These are phyloP conservation scores for Tephrocybe sp. DNA, from an alignment of 768 basidiomycete genomes.

Conservation along the genomic window DNA sequence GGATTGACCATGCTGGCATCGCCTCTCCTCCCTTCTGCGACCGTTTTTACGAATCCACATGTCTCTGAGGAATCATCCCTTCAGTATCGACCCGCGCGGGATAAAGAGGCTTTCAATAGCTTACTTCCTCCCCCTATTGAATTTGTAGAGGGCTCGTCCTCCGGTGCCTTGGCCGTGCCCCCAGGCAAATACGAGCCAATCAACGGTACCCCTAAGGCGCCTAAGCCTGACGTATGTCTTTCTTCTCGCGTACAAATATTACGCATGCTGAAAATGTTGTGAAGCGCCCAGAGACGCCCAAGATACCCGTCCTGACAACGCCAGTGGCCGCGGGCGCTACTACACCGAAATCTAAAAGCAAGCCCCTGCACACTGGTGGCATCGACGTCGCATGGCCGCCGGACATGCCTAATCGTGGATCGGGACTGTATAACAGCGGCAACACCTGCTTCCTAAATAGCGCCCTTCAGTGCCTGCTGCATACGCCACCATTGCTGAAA, in stretches of 20 bases:
- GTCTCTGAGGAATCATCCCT: constrained; percentile 45
- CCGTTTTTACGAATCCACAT: constrained; percentile 52
- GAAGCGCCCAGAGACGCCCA: constrained; percentile 20
- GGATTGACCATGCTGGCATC: constrained; percentile 61
- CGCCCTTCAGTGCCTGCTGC: constrained; percentile 88
- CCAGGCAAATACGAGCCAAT: constrained; percentile 84
- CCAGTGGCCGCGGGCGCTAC: constrained; percentile 20
- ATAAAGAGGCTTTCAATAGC: constrained; percentile 74
- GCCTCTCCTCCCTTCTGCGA: constrained; percentile 52
- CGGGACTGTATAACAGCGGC: constrained; percentile 80
- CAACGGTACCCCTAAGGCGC: constrained; percentile 60
- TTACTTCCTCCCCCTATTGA: constrained; percentile 81
- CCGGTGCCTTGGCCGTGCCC: constrained; percentile 66
- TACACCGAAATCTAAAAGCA: constrained; percentile 27
- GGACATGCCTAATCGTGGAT: constrained; percentile 41
- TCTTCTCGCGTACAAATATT: constrained; percentile 4
- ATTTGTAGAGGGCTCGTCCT: constrained; percentile 83
- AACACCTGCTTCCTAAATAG: constrained; percentile 98
- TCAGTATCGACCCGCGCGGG: constrained; percentile 66
- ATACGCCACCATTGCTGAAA: constrained; percentile 85
- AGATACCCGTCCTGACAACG: constrained; percentile 16
- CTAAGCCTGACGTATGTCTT: constrained; percentile 47
- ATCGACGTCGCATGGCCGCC: constrained; percentile 75
- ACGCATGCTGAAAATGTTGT: constrained; percentile 2
- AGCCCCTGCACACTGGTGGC: constrained; percentile 48